Conservation (phyloP, 106 monocot genomes). For the Dactylorhiza incarnata region DNA sequence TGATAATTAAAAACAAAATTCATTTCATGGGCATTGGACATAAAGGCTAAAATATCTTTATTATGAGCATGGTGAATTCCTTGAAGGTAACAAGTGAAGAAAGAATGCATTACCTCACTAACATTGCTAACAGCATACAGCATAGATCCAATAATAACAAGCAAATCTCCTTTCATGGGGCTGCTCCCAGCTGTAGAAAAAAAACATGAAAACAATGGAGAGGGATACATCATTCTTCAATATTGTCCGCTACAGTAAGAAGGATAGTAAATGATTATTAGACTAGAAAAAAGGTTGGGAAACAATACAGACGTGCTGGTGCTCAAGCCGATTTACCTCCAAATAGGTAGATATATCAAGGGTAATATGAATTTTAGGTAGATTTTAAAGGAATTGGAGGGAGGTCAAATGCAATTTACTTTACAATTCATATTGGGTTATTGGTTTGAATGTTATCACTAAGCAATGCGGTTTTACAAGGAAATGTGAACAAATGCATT, state of each 20-base stretch:
- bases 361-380: not conserved
- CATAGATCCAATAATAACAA: conserved; percentile 38
- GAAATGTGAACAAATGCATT: no score
- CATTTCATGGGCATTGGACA: not conserved
- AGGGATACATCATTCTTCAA: not conserved
- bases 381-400: no score
- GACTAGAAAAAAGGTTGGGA: not conserved
- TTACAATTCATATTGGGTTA: no score
- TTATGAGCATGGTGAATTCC: not conserved
- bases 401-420: no score
- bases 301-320: not conserved
- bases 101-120: conserved; percentile 27
- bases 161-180: conserved; percentile 36
- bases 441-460: no score
- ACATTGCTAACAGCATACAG: conserved; percentile 43
- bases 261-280: not conserved
- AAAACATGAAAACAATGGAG: not conserved
- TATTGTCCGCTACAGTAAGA: not conserved
- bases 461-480: no score
- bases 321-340: not conserved
- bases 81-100: not conserved
- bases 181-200: conserved; percentile 21
- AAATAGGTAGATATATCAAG: not conserved
- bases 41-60: not conserved
- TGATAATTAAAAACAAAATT: not conserved